Conservation (phyloP, 2,329 filamentous ascomycete species). For the Pezicula neosporulosa region DNA sequence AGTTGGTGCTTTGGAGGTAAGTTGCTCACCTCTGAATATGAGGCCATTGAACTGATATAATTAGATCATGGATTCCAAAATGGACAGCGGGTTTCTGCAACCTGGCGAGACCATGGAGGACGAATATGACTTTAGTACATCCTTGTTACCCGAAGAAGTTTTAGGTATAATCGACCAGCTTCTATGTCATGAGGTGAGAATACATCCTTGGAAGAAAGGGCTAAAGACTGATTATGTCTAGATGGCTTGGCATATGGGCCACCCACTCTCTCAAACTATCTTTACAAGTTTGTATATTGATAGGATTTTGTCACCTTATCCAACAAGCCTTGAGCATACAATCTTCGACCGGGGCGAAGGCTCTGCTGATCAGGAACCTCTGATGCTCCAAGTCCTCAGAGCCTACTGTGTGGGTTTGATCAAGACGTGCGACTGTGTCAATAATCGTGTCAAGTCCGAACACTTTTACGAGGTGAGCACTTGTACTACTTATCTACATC, state of each 20-base stretch:
- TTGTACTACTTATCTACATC: not conserved
- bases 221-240: slow-evolving; percentile 30
- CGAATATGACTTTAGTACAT: slow-evolving; percentile 69
- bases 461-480: slow-evolving; percentile 79
- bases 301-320: slow-evolving; percentile 69
- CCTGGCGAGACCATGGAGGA: slow-evolving; percentile 81
- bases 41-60: not conserved
- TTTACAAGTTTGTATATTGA: slow-evolving; percentile 93
- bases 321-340: slow-evolving; percentile 49
- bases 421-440: slow-evolving; percentile 78
- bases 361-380: slow-evolving; percentile 32
- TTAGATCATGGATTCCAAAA: slow-evolving; percentile 98
- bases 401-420: slow-evolving; percentile 84
- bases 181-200: slow-evolving; percentile 74
- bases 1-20: slow-evolving; percentile 77
- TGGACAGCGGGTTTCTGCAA: slow-evolving; percentile 88
- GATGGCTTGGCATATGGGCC: slow-evolving; percentile 97
- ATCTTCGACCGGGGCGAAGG: slow-evolving; percentile 20
- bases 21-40: slow-evolving; percentile 9
- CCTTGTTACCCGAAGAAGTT: slow-evolving; percentile 72
- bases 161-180: slow-evolving; percentile 94
- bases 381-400: slow-evolving; percentile 64
- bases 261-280: slow-evolving; percentile 89
- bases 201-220: not conserved
- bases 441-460: slow-evolving; percentile 73